A percentile compares a stretch with the other conserved stretches of the same genome.
Evolutionary conservation across 2,329 filamentous ascomycete species (phyloP).

Genomic region (Fusarium haematococcum): DNA sequence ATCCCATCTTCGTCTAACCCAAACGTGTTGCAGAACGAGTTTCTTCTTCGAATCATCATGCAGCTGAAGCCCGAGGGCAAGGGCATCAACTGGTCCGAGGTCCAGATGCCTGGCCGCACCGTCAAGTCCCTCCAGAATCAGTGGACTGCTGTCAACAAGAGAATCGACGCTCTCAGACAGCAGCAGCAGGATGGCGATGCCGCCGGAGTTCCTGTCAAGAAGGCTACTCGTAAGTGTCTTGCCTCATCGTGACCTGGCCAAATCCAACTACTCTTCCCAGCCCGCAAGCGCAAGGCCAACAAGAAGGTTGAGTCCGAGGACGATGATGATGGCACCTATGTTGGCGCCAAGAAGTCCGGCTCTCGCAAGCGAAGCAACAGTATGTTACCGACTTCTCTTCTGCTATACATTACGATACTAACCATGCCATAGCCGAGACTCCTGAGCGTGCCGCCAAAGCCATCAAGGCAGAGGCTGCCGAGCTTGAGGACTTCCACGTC

Average conservation of each 20-base stretch:
- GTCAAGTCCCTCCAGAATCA: constrained; percentile 52
- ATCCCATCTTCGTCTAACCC: neutral
- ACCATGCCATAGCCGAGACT: constrained; percentile 10
- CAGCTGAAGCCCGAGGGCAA: constrained; percentile 49
- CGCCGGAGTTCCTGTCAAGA: constrained; percentile 32
- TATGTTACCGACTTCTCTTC: constrained; percentile 10
- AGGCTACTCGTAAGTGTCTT: constrained; percentile 39
- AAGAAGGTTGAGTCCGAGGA: constrained; percentile 22
- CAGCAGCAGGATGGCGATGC: constrained; percentile 17
- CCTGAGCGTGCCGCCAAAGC: constrained; percentile 32
- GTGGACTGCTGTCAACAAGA: constrained; percentile 53
- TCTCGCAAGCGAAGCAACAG: constrained; percentile 35
- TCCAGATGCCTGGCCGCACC: constrained; percentile 53
- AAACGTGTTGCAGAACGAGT: constrained; percentile 45
- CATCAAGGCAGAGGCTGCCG: constrained; percentile 25
- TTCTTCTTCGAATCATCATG: constrained; percentile 52
- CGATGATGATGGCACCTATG: constrained; percentile 9
- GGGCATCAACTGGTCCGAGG: constrained; percentile 50
- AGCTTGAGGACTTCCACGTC: constrained; percentile 25
- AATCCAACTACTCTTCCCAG: constrained; percentile 23
- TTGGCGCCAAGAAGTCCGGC: constrained; percentile 21
- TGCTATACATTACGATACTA: neutral
- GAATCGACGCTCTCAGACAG: constrained; percentile 50
- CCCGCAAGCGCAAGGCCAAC: constrained; percentile 40
- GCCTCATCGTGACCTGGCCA: too few species aligned